Conservation (phyloP, 768 basidiomycete species). For the Scleroderma citrinum region DNA sequence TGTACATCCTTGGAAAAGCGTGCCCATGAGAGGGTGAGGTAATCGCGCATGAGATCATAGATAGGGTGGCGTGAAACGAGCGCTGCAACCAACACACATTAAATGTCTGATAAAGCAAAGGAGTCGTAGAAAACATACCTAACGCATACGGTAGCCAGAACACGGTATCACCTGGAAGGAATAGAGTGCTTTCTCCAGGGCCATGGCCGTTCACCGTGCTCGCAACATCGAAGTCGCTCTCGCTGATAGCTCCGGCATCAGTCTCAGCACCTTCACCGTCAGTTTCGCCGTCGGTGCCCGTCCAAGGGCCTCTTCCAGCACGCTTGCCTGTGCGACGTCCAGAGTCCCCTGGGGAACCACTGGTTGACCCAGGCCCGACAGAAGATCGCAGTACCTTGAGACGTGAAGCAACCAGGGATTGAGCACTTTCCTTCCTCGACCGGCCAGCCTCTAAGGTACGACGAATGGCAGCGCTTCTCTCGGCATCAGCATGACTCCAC, state of each 20-base stretch:
- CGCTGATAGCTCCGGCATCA: conserved; percentile 69
- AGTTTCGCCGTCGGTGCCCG: conserved; percentile 60
- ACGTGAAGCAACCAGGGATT: conserved; percentile 62
- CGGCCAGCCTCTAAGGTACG: conserved; percentile 75
- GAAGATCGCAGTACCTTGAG: conserved; percentile 61
- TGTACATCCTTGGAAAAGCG: conserved; percentile 92
- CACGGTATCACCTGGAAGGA: conserved; percentile 83
- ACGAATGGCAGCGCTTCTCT: conserved; percentile 79
- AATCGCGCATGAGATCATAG: conserved; percentile 93
- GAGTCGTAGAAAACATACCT: conserved; percentile 45
- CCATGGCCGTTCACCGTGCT: conserved; percentile 71
- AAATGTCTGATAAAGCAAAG: conserved; percentile 6
- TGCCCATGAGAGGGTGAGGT: conserved; percentile 92
- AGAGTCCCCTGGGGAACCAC: conserved; percentile 45
- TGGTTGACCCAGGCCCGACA: conserved; percentile 34
- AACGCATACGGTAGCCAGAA: conserved; percentile 95
- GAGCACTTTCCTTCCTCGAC: conserved; percentile 73
- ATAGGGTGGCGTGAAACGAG: conserved; percentile 90
- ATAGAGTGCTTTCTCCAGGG: conserved; percentile 83
- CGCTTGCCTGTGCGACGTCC: conserved; percentile 55
- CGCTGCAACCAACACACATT: conserved; percentile 36
- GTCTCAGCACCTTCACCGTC: conserved; percentile 68
- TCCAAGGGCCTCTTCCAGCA: conserved; percentile 65
- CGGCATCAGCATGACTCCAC: conserved; percentile 92
- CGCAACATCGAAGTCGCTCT: conserved; percentile 81